A percentile compares a stretch with the other conserved stretches of the same genome.
Conservation (phyloP, 495 filamentous ascomycete genomes). For the Podospora comata region DNA sequence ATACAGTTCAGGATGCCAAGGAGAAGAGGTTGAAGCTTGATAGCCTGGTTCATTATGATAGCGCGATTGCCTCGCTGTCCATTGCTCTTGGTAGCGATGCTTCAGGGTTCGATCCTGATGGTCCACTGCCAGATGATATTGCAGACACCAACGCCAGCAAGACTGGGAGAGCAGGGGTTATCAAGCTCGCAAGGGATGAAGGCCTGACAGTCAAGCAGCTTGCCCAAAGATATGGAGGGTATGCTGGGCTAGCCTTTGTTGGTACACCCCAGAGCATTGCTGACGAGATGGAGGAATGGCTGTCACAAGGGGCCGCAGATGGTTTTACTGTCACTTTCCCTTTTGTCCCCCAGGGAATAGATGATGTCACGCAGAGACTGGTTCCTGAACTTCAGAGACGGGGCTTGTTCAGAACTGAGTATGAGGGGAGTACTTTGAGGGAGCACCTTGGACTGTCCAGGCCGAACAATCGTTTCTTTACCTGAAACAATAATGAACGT, state of each 20-base stretch:
- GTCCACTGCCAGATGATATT: slow-evolving; percentile 45
- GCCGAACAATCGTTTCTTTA: slow-evolving; percentile 52
- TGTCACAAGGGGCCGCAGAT: slow-evolving; percentile 45
- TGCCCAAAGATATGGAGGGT: slow-evolving; percentile 51
- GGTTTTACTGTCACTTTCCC: slow-evolving; percentile 50
- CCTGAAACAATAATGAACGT: background rate
- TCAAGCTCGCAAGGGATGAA: slow-evolving; percentile 45
- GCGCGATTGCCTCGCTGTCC: slow-evolving; percentile 53
- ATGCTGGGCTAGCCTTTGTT: slow-evolving; percentile 51
- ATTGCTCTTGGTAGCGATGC: slow-evolving; percentile 48
- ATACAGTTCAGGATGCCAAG: slow-evolving; percentile 48
- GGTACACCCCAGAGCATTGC: slow-evolving; percentile 49
- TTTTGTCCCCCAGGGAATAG: slow-evolving; percentile 50
- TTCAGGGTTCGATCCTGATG: slow-evolving; percentile 48
- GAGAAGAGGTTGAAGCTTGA: slow-evolving; percentile 50
- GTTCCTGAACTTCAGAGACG: slow-evolving; percentile 52
- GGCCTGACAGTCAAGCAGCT: slow-evolving; percentile 49
- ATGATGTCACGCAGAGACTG: slow-evolving; percentile 47
- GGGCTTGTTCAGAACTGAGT: slow-evolving; percentile 50
- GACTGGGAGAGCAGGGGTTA: slow-evolving; percentile 42
- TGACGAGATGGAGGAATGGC: slow-evolving; percentile 49
- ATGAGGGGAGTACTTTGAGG: slow-evolving; percentile 39
- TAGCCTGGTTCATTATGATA: slow-evolving; percentile 55
- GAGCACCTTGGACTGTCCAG: slow-evolving; percentile 53
- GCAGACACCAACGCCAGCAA: slow-evolving; percentile 55